Evolutionary conservation across 2,329 filamentous ascomycete genomes (phyloP), one percentile per base, ranked within the genome.

Genomic region (Botrytis deweyae): DNA sequence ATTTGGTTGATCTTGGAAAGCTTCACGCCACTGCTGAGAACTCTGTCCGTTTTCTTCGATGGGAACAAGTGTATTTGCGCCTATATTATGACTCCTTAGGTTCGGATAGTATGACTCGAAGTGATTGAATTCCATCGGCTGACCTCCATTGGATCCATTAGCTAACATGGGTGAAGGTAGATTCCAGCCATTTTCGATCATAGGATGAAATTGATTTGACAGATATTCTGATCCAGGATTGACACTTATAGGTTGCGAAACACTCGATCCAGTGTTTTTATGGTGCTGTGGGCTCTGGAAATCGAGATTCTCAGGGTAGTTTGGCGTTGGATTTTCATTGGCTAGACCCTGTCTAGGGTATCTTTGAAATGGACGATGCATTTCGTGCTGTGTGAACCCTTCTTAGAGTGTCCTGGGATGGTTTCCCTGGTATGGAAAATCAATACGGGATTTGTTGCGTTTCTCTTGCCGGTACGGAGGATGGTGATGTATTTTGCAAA

Each of bases 1-100:
- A 2, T 29, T 33, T 9, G 14, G 16, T 7, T n/a, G 12, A 16
- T 14, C 4, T 55, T 8, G 6, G 49, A 16, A 12, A 55, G 49
- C 25, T 55, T 16, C 49, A 55, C 12, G 25, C 12, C 4, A 16
- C 2, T n/a, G 25, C 25, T 55, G 49, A n/a, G 25, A 55, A 55
- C 12, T 55, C 5, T 3, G 12, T 25, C 1, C n/a, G 6, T 18
- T 58, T 16, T 33, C 14, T 58, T 29, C 52, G 14, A 29, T 4
- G 8, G 52, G 6, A 9, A 3, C 3, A 58, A 0, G n/a, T 58
- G 6, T 18, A 29, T 29, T 29, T 18, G n/a, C 29, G n/a, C 3
- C 9, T 8, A 0, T 7, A 18, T 16, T 9, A 4, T 29, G 5
- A 14, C 0, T 58, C 3, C 8, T 16, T 58, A 3, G n/a, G 0